These are phyloP conservation scores for Acanthamoeba healyi DNA, from an alignment of 208 protist species.

Conservation along the genomic window DNA sequence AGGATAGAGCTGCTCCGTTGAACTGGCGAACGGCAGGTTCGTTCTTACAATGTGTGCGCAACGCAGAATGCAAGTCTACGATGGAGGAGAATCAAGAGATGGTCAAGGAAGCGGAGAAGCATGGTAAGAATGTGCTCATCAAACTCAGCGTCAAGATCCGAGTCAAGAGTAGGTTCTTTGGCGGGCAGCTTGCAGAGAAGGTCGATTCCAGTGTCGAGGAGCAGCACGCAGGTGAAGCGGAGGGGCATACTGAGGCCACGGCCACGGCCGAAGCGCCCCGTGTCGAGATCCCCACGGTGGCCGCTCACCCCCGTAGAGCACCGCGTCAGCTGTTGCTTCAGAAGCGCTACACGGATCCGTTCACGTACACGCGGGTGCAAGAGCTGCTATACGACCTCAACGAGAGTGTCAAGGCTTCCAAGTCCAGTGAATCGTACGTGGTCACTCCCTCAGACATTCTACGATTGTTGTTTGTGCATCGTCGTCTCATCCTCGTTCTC, in stretches of 20 bases:
- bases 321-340: not conserved
- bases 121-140: not conserved
- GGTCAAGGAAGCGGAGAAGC: not conserved
- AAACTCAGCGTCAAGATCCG: not conserved
- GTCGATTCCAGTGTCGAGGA: not conserved
- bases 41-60: not conserved
- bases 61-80: not conserved
- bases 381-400: conserved; percentile 17
- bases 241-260: not conserved
- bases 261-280: not conserved
- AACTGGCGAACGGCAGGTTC: no score
- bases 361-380: conserved; percentile 6
- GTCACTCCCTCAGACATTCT: not conserved
- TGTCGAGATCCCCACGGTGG: no score
- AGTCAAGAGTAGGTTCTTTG: not conserved
- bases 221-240: not conserved
- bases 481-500: no score
- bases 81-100: not conserved
- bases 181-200: not conserved
- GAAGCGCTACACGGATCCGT: conserved; percentile 14
- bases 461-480: no score
- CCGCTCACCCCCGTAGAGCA: not conserved
- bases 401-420: not conserved
- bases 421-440: not conserved
- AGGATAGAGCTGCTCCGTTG: no score